Percentiles rank a stretch among this genome's conserved stretches.
Evolutionary conservation across 352 stramenopile species (phyloP).

Genomic region (Phytophthora idaei): DNA sequence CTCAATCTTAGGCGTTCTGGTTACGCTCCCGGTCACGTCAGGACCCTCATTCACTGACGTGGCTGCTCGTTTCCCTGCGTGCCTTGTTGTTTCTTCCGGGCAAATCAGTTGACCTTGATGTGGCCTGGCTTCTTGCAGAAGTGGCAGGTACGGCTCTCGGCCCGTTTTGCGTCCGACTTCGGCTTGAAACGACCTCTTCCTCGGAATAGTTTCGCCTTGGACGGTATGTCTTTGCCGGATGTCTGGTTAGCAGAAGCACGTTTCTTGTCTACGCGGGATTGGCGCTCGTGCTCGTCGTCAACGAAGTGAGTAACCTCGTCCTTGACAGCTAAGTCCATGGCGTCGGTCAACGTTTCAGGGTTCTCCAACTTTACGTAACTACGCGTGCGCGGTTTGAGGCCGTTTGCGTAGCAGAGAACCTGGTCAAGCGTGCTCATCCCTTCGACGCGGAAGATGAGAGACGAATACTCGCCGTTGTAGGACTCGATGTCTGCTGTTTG

Average conservation of each 20-base stretch:
- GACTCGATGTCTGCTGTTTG: constrained; percentile 10
- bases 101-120: background rate
- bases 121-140: background rate
- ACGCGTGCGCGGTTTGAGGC: constrained; percentile 1
- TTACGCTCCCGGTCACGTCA: background rate
- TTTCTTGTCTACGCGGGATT: background rate
- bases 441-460: constrained; percentile 3
- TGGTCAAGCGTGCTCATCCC: constrained; percentile 8
- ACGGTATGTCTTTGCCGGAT: background rate
- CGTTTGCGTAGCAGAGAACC: constrained; percentile 8
- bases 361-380: constrained; percentile 12
- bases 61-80: background rate
- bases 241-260: background rate
- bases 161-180: background rate
- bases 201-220: background rate
- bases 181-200: background rate
- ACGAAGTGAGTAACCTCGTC: constrained; percentile 10
- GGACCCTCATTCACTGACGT: background rate
- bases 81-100: background rate
- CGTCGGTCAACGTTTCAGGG: constrained; percentile 1
- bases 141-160: background rate
- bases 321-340: constrained; percentile 15
- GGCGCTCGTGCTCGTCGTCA: background rate
- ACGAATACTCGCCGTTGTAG: constrained; percentile 2
- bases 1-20: constrained; percentile 4